Conservation (phyloP, 768 basidiomycete species). For the Rhodosporidiobolus sp. region DNA sequence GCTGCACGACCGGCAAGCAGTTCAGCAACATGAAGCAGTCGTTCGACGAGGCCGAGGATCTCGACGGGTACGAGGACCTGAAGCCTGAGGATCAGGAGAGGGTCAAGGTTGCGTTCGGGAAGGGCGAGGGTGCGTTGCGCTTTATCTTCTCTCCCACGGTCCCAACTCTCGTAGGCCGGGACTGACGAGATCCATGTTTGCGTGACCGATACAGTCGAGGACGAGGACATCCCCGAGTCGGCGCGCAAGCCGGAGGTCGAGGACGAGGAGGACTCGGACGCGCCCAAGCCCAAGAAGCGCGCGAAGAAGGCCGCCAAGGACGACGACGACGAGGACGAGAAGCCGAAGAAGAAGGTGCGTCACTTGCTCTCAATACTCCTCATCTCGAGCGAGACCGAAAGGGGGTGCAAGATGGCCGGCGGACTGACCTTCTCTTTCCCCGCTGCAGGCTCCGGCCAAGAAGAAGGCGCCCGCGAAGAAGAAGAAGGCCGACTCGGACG, state of each 20-base stretch:
- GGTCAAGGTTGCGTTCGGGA: slow-evolving; percentile 68
- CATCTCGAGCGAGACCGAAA: no score
- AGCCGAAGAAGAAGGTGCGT: slow-evolving; percentile 27
- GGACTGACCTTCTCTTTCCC: no score
- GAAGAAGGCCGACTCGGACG: slow-evolving; percentile 19
- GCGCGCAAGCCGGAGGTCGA: slow-evolving; percentile 33
- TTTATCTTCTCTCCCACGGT: background rate
- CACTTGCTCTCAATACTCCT: background rate
- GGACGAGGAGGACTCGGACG: slow-evolving; percentile 18
- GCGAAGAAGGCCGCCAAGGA: slow-evolving; percentile 16
- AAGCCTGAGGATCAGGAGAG: slow-evolving; percentile 66
- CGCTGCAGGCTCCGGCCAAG: slow-evolving; percentile 5
- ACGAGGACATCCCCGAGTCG: slow-evolving; percentile 63
- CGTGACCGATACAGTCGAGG: slow-evolving; percentile 56
- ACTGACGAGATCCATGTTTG: no score
- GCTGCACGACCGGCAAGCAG: slow-evolving; percentile 61
- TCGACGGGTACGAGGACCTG: slow-evolving; percentile 82
- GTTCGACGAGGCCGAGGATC: slow-evolving; percentile 60
- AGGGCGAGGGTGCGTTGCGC: slow-evolving; percentile 55
- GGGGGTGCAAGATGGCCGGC: no score
- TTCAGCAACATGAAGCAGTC: slow-evolving; percentile 66
- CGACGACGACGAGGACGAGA: slow-evolving; percentile 15
- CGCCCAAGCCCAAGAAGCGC: slow-evolving; percentile 14
- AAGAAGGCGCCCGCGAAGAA: slow-evolving; percentile 17
- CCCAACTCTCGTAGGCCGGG: no score